These are phyloP conservation scores for Harringtonia aguacate DNA, from an alignment of 2,329 filamentous ascomycete genomes.

Conservation along the genomic window DNA sequence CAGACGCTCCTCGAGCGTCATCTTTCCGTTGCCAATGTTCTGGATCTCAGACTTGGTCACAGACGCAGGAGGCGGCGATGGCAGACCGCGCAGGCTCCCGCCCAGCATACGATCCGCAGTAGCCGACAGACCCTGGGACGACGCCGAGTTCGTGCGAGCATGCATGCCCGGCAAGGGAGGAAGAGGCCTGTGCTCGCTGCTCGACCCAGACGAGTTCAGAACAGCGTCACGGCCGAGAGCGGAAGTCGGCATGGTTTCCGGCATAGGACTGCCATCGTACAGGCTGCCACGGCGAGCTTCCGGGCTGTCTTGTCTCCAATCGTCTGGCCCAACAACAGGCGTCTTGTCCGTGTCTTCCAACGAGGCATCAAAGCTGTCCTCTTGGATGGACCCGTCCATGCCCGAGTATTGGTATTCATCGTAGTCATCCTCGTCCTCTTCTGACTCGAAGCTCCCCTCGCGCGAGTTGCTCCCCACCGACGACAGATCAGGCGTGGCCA, in stretches of 20 bases:
- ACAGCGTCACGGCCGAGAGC: slow-evolving; percentile 47
- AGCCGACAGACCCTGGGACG: slow-evolving; percentile 54
- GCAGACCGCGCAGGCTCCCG: slow-evolving; percentile 49
- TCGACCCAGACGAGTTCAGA: slow-evolving; percentile 65
- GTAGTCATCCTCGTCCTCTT: slow-evolving; percentile 63
- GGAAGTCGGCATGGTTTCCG: slow-evolving; percentile 35
- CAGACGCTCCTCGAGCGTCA: slow-evolving; percentile 78
- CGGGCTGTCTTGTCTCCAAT: slow-evolving; percentile 73
- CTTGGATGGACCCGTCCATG: slow-evolving; percentile 50
- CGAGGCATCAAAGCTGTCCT: slow-evolving; percentile 92
- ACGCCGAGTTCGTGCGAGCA: slow-evolving; percentile 35
- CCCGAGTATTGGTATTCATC: slow-evolving; percentile 39
- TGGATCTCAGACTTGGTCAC: slow-evolving; percentile 69
- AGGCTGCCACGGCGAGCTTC: slow-evolving; percentile 35
- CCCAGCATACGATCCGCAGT: slow-evolving; percentile 62
- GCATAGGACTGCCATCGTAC: slow-evolving; percentile 62
- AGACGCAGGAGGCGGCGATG: slow-evolving; percentile 60
- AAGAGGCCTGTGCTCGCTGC: slow-evolving; percentile 72
- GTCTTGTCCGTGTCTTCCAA: slow-evolving; percentile 95
- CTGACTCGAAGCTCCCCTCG: slow-evolving; percentile 85
- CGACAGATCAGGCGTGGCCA: slow-evolving; percentile 93
- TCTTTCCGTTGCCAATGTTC: slow-evolving; percentile 61
- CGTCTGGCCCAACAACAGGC: slow-evolving; percentile 91
- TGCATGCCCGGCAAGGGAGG: slow-evolving; percentile 68
- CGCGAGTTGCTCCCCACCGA: slow-evolving; percentile 82